Conservation (phyloP, 495 filamentous ascomycete species). For the Chaetomium cochliodes region DNA sequence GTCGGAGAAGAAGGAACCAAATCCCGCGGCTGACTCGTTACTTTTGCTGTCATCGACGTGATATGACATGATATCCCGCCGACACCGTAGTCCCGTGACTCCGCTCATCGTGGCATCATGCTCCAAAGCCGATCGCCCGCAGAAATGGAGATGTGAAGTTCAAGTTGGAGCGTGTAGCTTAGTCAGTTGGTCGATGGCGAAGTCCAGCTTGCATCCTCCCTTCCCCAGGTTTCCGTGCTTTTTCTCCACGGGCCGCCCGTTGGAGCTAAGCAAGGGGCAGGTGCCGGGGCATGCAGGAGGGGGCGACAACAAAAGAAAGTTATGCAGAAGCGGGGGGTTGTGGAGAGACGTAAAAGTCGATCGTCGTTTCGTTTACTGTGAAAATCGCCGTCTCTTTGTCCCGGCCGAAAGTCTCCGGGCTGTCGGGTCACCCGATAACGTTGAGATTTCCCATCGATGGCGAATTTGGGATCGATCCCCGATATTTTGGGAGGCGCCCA, state of each 20-base stretch:
- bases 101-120: neutral
- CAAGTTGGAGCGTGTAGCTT: neutral
- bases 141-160: neutral
- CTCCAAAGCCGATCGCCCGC: neutral
- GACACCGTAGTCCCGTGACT: neutral
- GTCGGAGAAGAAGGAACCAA: neutral
- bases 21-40: neutral
- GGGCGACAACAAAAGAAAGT: neutral
- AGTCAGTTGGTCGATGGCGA: neutral
- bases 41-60: neutral
- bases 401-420: neutral
- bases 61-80: neutral
- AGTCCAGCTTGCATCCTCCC: neutral
- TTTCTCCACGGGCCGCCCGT: conserved; percentile 6
- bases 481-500: neutral
- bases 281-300: conserved; percentile 2
- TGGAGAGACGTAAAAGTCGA: neutral
- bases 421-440: neutral
- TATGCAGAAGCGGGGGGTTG: conserved; percentile 9
- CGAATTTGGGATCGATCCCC: too few relatives aligned
- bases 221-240: conserved; percentile 11
- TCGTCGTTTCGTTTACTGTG: neutral
- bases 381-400: neutral
- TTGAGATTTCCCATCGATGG: neutral
- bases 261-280: conserved; percentile 7